Evolutionary conservation across 2,329 filamentous ascomycete genomes (phyloP).

Genomic region (Penicillium brasilianum): DNA sequence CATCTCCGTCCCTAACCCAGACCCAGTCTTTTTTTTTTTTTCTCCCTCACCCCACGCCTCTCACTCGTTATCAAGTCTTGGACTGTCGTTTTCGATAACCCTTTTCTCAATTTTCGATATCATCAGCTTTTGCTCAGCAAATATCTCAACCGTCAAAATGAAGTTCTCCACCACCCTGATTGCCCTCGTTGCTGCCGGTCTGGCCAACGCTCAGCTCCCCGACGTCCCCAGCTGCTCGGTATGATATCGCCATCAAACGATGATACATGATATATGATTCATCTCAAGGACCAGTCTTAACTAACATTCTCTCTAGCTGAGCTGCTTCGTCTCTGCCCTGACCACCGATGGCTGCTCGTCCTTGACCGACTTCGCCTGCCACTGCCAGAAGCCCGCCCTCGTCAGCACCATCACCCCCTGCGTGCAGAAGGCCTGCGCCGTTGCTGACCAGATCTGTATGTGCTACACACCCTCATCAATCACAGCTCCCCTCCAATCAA

Average conservation of each 20-base stretch:
- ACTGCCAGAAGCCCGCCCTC: constrained; percentile 54
- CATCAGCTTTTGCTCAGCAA: constrained; percentile 2
- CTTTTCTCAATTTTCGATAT: constrained; percentile 3
- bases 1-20: constrained; percentile 15
- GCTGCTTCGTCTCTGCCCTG: constrained; percentile 53
- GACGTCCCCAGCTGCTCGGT: constrained; percentile 55
- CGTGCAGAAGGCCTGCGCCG: constrained; percentile 50
- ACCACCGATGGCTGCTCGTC: constrained; percentile 50
- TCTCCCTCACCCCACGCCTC: constrained; percentile 13
- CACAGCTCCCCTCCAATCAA: too few species aligned
- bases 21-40: constrained; percentile 10
- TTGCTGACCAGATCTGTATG: constrained; percentile 46
- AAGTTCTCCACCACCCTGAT: constrained; percentile 39
- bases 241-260: constrained; percentile 27
- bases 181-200: constrained; percentile 49
- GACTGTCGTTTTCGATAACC: constrained; percentile 31
- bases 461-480: not conserved
- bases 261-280: not conserved
- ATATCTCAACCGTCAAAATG: constrained; percentile 35
- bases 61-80: constrained; percentile 24
- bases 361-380: constrained; percentile 56
- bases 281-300: not conserved
- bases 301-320: constrained; percentile 41
- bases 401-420: constrained; percentile 52
- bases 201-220: constrained; percentile 53